Evolutionary conservation across 129 eudicot species (phyloP).

Genomic region (Pseudognaphalium luteoalbum): DNA sequence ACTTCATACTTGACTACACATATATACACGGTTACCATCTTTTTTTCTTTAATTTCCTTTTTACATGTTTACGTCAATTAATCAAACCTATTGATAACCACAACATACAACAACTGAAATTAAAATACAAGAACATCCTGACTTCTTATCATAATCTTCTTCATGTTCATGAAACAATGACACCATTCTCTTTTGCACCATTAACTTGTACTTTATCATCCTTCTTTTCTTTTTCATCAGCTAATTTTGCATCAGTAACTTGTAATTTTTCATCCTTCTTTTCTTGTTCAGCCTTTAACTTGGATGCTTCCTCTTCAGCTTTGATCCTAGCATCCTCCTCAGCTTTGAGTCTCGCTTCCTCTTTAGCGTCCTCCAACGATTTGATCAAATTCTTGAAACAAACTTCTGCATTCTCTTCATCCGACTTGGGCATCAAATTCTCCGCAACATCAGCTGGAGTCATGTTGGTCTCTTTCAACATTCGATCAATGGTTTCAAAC

Average conservation of each 20-base stretch:
- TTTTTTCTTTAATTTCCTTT: too few relatives aligned
- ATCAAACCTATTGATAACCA: too few relatives aligned
- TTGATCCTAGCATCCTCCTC: constrained; percentile 41
- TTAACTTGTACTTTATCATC: constrained; percentile 4
- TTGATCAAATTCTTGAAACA: constrained; percentile 46
- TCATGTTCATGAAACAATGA: not conserved
- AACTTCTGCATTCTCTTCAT: constrained; percentile 39
- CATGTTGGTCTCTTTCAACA: constrained; percentile 45
- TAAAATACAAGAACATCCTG: not conserved
- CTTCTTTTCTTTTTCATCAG: constrained; percentile 10
- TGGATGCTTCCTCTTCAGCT: constrained; percentile 27
- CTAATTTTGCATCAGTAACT: constrained; percentile 11
- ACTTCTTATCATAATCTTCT: not conserved
- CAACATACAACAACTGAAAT: not conserved
- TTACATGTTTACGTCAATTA: not conserved
- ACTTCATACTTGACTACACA: too few relatives aligned
- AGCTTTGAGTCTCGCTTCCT: constrained; percentile 41
- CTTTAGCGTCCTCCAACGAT: constrained; percentile 44
- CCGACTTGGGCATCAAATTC: constrained; percentile 52
- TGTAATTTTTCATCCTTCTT: constrained; percentile 9
- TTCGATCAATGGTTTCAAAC: constrained; percentile 27
- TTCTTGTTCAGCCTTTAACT: not conserved
- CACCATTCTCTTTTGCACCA: constrained; percentile 25
- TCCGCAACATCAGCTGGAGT: constrained; percentile 72
- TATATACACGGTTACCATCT: too few relatives aligned